Evolutionary conservation across 1,139 yeast genomes (phyloP).

Genomic region (Geotrichum histeridarum): DNA sequence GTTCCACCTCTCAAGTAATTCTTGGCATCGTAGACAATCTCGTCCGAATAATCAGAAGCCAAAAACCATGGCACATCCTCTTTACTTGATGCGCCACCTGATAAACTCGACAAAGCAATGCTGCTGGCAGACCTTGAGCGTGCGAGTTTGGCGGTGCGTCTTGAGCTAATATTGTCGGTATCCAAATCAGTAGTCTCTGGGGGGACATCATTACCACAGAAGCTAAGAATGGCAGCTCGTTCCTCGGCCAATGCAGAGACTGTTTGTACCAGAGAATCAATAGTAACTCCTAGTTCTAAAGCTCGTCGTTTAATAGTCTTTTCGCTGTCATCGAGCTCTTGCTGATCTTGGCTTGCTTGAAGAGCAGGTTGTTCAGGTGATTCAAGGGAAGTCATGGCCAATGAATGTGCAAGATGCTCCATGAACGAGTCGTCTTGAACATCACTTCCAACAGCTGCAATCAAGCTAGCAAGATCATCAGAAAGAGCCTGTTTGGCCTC

Average conservation of each 20-base stretch:
- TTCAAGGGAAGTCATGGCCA: slow-evolving; percentile 20
- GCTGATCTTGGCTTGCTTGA: neutral
- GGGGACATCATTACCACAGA: neutral
- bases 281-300: slow-evolving; percentile 20
- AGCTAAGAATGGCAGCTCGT: slow-evolving; percentile 16
- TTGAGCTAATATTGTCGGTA: neutral
- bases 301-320: slow-evolving; percentile 17
- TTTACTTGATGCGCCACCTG: slow-evolving; percentile 22
- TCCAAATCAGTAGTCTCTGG: neutral
- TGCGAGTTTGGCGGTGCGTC: neutral
- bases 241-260: slow-evolving; percentile 20
- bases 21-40: slow-evolving; percentile 64
- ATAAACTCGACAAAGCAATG: slow-evolving; percentile 12
- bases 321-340: slow-evolving; percentile 4
- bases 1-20: slow-evolving; percentile 85
- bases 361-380: neutral
- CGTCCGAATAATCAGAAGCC: slow-evolving; percentile 71
- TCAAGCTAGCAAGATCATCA: slow-evolving; percentile 53
- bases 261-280: slow-evolving; percentile 17
- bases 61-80: slow-evolving; percentile 65
- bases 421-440: slow-evolving; percentile 52
- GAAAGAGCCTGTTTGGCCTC: slow-evolving; percentile 71
- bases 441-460: slow-evolving; percentile 68
- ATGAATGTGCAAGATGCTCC: slow-evolving; percentile 24
- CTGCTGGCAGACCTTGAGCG: slow-evolving; percentile 12